These are phyloP conservation scores for Nannochloropsis salina DNA, from an alignment of 108 stramenopile genomes.

Conservation along the genomic window DNA sequence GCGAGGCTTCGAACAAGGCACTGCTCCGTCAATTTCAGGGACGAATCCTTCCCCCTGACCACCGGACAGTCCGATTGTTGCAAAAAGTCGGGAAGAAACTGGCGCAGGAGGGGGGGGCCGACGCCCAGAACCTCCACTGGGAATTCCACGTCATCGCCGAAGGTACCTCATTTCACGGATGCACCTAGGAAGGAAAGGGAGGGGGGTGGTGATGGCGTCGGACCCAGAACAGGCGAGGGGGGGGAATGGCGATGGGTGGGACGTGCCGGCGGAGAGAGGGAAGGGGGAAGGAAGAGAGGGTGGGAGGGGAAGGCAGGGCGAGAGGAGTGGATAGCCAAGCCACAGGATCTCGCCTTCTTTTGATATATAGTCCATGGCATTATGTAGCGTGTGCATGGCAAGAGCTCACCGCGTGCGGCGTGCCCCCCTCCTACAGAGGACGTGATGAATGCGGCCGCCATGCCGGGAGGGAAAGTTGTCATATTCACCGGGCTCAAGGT, in stretches of 20 bases:
- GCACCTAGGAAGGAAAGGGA: too few species aligned
- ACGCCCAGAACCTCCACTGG: not conserved
- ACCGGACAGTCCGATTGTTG: not conserved
- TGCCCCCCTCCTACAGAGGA: not conserved
- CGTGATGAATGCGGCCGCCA: conserved; percentile 6
- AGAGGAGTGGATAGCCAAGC: not conserved
- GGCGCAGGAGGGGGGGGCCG: not conserved
- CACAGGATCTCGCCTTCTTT: not conserved
- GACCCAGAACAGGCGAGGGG: too few species aligned
- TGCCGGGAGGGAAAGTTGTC: not conserved
- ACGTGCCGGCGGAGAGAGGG: not conserved
- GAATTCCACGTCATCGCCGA: not conserved
- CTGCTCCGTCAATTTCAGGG: not conserved
- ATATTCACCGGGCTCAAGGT: not conserved
- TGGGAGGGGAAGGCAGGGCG: not conserved
- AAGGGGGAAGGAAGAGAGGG: not conserved
- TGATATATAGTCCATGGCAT: not conserved
- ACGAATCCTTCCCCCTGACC: not conserved
- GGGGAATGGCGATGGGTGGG: too few species aligned
- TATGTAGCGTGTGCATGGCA: too few species aligned
- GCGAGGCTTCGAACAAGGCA: conserved; percentile 4
- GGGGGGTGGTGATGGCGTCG: too few species aligned
- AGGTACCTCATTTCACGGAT: not conserved
- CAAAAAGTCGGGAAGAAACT: not conserved
- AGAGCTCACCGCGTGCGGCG: too few species aligned